A percentile compares a stretch with the other conserved stretches of the same genome.
These are phyloP conservation scores for Mortierella sp. DNA, from an alignment of 371 early-diverging fungal species.

Conservation along the genomic window DNA sequence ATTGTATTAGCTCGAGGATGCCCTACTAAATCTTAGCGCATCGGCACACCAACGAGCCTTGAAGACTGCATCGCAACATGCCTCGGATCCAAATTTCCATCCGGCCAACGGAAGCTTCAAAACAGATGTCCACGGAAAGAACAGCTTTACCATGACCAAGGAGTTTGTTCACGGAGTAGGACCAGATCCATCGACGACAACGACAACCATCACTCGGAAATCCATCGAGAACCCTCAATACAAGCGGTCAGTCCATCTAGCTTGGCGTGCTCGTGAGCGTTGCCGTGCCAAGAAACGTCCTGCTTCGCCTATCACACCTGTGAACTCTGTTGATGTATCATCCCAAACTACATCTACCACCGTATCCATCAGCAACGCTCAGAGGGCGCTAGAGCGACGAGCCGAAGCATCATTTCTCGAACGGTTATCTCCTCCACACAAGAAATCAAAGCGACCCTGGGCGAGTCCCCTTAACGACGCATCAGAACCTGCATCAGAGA, in stretches of 20 bases:
- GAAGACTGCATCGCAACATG: constrained; percentile 37
- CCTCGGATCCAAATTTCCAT: constrained; percentile 2
- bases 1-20: constrained; percentile 54
- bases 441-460: constrained; percentile 51
- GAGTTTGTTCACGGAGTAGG: constrained; percentile 30
- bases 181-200: constrained; percentile 29
- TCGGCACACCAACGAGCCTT: constrained; percentile 55
- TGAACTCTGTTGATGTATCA: constrained; percentile 38
- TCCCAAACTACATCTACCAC: constrained; percentile 14
- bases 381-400: constrained; percentile 3
- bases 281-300: constrained; percentile 56
- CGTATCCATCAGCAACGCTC: not conserved
- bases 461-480: constrained; percentile 15
- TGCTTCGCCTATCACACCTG: constrained; percentile 55
- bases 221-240: constrained; percentile 34
- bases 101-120: constrained; percentile 15
- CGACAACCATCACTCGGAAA: constrained; percentile 30
- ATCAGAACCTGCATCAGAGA: constrained; percentile 3
- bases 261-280: constrained; percentile 34
- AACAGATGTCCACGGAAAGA: constrained; percentile 16
- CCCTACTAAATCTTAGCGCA: constrained; percentile 55
- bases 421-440: constrained; percentile 48
- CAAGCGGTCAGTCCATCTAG: constrained; percentile 9
- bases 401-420: constrained; percentile 25
- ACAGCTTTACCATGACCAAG: constrained; percentile 27